phyloP scores from a whole-genome alignment of 768 basidiomycete genomes.

The Tulasnella sp. region DNA sequence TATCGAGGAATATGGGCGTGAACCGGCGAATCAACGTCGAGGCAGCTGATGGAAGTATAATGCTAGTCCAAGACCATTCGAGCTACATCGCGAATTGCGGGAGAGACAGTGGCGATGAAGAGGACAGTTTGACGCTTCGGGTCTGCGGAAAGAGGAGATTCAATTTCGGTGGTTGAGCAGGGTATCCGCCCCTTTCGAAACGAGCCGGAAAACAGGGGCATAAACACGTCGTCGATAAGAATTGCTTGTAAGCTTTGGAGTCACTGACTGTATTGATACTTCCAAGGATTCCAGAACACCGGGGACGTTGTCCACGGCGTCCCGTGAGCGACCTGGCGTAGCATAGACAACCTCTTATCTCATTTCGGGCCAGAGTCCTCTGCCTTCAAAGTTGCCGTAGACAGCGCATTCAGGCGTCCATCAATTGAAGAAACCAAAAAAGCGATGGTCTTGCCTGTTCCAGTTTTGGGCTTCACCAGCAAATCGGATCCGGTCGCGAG shows the following conservation, averaged over 20 bases:
- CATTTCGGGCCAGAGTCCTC: slow-evolving; percentile 31
- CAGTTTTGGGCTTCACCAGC: slow-evolving; percentile 79
- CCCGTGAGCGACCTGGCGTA: slow-evolving; percentile 78
- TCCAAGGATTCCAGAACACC: slow-evolving; percentile 46
- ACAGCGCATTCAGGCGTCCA: slow-evolving; percentile 52
- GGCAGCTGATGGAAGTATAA: slow-evolving; percentile 67
- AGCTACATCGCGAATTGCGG: slow-evolving; percentile 63
- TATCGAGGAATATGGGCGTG: slow-evolving; percentile 74
- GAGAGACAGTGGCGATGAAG: slow-evolving; percentile 81
- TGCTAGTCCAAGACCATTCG: slow-evolving; percentile 49
- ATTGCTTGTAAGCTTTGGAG: slow-evolving; percentile 4
- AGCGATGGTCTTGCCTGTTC: slow-evolving; percentile 82
- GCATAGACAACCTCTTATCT: slow-evolving; percentile 76
- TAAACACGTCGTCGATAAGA: no score
- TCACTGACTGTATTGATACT: slow-evolving; percentile 51
- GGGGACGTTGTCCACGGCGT: slow-evolving; percentile 54
- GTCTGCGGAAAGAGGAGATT: slow-evolving; percentile 58
- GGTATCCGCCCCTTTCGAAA: slow-evolving; percentile 90
- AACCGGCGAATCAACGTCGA: slow-evolving; percentile 54
- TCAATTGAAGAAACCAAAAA: slow-evolving; percentile 86
- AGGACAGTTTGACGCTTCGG: slow-evolving; percentile 81
- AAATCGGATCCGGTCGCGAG: slow-evolving; percentile 38
- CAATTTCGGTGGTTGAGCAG: slow-evolving; percentile 76
- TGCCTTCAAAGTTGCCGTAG: not conserved
- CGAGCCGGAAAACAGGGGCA: slow-evolving; percentile 42